These are phyloP conservation scores for Syzygium aqueum DNA, from an alignment of 345 rosid genomes.

Conservation along the genomic window DNA sequence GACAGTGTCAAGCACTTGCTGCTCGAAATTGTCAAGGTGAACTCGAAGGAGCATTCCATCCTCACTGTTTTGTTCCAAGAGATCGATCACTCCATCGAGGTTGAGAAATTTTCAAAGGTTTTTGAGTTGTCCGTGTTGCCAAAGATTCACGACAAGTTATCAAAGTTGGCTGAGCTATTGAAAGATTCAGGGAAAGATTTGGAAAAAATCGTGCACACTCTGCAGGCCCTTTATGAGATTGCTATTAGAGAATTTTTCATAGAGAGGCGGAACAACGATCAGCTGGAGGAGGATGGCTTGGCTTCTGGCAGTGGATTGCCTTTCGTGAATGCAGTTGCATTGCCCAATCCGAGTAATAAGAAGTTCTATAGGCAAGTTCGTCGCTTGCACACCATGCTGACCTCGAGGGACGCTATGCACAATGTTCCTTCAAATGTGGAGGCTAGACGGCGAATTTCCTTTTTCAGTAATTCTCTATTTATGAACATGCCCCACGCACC, in stretches of 20 bases:
- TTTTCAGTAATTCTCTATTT: constrained; percentile 87
- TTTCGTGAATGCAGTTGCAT: constrained; percentile 57
- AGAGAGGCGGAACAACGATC: constrained; percentile 49
- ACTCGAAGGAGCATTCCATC: constrained; percentile 76
- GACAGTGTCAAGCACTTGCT: constrained; percentile 67
- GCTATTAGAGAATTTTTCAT: constrained; percentile 56
- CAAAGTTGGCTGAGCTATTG: constrained; percentile 47
- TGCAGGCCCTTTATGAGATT: constrained; percentile 83
- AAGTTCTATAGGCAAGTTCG: constrained; percentile 70
- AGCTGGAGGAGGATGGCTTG: constrained; percentile 53
- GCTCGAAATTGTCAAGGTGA: constrained; percentile 45
- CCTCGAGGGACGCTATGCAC: constrained; percentile 81
- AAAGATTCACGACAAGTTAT: constrained; percentile 52
- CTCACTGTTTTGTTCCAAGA: constrained; percentile 59
- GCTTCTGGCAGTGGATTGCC: constrained; percentile 54
- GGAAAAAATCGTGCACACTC: constrained; percentile 54
- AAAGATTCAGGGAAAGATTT: constrained; percentile 39
- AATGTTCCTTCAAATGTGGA: constrained; percentile 67
- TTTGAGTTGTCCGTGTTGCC: constrained; percentile 62
- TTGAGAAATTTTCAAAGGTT: constrained; percentile 65
- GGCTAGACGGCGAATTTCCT: constrained; percentile 84
- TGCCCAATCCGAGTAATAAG: constrained; percentile 55
- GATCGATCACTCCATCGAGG: constrained; percentile 53
- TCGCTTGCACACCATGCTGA: constrained; percentile 73
- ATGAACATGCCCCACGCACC: constrained; percentile 97